Evolutionary conservation across 352 stramenopile genomes (phyloP), one percentile per base, ranked within the genome.

Genomic region (Pythium aquatile): DNA sequence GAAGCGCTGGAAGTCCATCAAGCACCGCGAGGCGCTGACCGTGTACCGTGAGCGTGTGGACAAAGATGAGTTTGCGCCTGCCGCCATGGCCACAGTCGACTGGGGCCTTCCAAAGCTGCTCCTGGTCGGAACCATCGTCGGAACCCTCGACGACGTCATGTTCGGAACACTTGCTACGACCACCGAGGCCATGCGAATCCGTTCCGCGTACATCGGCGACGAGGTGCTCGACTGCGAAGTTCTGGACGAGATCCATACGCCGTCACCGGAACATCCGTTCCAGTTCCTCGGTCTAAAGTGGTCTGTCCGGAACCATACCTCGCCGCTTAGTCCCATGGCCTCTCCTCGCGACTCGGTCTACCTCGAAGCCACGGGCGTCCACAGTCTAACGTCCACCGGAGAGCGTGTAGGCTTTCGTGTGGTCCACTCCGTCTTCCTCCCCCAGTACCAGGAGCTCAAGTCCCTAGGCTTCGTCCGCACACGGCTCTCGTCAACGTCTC

Each of bases 101-200:
- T 87, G 77, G 76, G 70, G 75, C 49, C 52, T 74, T 20, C 74
- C 78, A 46, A 78, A 75, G 65, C 58, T 90, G 51, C 63, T 86
- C 13, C 64, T 81, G 16, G 72, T 80, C n/a, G 82, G 78, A 39
- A 70, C 73, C 54, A 75, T 89, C 33, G 53, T 73, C 33, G 79
- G 79, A 3, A 78, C 74, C 26, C 73, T 90, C 7, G 78, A 87
- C 62, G 78, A 89, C 61, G 73, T 84, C 53, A 84, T 86, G 74
- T 85, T 82, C 60, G 78, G 80, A 9, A 63, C 82, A 30, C 49
- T 75, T 20, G 76, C 78, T 14, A 69, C 70, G 30, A 75, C 83
- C 52, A 58, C 64, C 30, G 75, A 83, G 42, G 65, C 77, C 3
- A 63, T 63, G 20, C 66, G 74, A 29, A 66, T 76, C 35, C 71